These are phyloP conservation scores for Penicillium odoratum DNA, from an alignment of 495 filamentous ascomycete species.

Conservation along the genomic window DNA sequence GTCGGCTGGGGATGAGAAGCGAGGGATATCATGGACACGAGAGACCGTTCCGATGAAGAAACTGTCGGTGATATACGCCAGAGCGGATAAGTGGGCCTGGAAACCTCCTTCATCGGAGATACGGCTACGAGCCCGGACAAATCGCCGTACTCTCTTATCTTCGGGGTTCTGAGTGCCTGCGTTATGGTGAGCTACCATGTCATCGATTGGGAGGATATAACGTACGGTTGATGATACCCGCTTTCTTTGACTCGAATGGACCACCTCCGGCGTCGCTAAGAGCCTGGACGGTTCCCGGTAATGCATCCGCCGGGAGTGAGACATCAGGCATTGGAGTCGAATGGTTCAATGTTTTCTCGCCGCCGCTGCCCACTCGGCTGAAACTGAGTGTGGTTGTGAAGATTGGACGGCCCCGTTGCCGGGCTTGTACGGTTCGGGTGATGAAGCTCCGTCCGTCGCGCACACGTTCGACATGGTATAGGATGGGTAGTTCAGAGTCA, in stretches of 20 bases:
- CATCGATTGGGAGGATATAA: slow-evolving; percentile 5
- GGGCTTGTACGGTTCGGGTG: slow-evolving; percentile 92
- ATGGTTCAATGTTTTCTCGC: slow-evolving; percentile 55
- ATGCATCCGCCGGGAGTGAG: slow-evolving; percentile 24
- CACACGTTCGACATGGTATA: slow-evolving; percentile 91
- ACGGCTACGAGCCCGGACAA: slow-evolving; percentile 72
- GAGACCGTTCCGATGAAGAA: slow-evolving; percentile 90
- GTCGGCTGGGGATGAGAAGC: slow-evolving; percentile 50
- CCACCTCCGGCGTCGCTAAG: slow-evolving; percentile 36
- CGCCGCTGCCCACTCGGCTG: slow-evolving; percentile 67
- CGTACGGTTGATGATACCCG: slow-evolving; percentile 47
- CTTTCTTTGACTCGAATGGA: slow-evolving; percentile 43
- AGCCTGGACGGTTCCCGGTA: slow-evolving; percentile 23
- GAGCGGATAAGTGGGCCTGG: slow-evolving; percentile 75
- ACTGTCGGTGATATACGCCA: slow-evolving; percentile 90
- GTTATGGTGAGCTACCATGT: slow-evolving; percentile 3
- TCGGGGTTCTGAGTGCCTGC: slow-evolving; percentile 51
- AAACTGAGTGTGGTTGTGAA: slow-evolving; percentile 95
- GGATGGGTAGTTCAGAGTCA: slow-evolving; percentile 76
- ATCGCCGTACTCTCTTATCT: slow-evolving; percentile 70
- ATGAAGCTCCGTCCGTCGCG: slow-evolving; percentile 88
- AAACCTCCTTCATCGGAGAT: slow-evolving; percentile 73
- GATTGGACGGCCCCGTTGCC: slow-evolving; percentile 84
- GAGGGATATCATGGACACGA: slow-evolving; percentile 71
- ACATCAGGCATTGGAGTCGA: slow-evolving; percentile 34